These are phyloP conservation scores for Quercus suber DNA, from an alignment of 306 rosid genomes.

Conservation along the genomic window DNA sequence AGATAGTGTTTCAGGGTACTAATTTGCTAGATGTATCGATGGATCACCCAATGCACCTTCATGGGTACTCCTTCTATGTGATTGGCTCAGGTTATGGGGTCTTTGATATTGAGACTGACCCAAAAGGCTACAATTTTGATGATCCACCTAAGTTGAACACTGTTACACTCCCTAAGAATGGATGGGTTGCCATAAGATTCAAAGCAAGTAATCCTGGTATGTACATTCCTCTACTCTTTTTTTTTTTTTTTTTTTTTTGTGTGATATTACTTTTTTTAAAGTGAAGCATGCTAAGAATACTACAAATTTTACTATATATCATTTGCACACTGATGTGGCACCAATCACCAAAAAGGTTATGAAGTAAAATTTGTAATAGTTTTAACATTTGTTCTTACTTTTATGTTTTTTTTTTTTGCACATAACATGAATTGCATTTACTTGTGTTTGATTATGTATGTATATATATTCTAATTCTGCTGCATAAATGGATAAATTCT, in stretches of 20 bases:
- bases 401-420: too few relatives aligned
- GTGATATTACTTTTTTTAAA: too few relatives aligned
- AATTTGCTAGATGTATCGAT: slow-evolving; percentile 24
- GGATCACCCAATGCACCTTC: slow-evolving; percentile 47
- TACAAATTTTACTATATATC: too few relatives aligned
- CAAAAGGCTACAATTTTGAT: slow-evolving; percentile 25
- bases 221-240: neutral
- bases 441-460: too few relatives aligned
- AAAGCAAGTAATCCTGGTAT: slow-evolving; percentile 38
- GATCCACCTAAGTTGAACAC: slow-evolving; percentile 32
- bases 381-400: too few relatives aligned
- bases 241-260: too few relatives aligned
- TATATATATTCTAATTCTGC: too few relatives aligned
- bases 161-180: slow-evolving; percentile 28
- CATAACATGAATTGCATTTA: too few relatives aligned
- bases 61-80: slow-evolving; percentile 37
- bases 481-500: neutral
- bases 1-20: slow-evolving; percentile 45
- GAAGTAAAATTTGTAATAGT: too few relatives aligned
- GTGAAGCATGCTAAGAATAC: too few relatives aligned
- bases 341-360: too few relatives aligned
- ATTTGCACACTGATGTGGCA: too few relatives aligned
- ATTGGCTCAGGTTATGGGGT: slow-evolving; percentile 34
- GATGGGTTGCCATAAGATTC: slow-evolving; percentile 40
- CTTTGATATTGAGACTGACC: slow-evolving; percentile 8